These are phyloP conservation scores for Boletus edulis DNA, from an alignment of 768 basidiomycete species.

Conservation along the genomic window DNA sequence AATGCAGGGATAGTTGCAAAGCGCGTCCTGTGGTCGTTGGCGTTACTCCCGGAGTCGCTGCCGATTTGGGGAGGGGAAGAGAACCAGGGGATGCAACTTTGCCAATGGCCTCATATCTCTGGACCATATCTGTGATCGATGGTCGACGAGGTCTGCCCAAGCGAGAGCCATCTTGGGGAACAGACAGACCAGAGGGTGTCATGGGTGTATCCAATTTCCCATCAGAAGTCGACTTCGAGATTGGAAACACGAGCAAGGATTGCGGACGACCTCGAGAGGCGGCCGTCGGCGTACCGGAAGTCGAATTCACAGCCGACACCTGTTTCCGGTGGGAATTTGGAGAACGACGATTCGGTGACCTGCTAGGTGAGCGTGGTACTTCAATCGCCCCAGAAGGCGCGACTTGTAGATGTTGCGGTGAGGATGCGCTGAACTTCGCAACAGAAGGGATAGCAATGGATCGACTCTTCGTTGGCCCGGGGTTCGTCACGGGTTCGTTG, in stretches of 20 bases:
- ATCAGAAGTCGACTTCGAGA: slow-evolving; percentile 37
- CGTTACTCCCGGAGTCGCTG: slow-evolving; percentile 9
- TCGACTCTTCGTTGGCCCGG: slow-evolving; percentile 15
- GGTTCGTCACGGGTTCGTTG: slow-evolving; percentile 13
- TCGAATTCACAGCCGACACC: slow-evolving; percentile 24
- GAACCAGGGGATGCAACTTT: slow-evolving; percentile 30
- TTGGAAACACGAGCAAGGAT: slow-evolving; percentile 75
- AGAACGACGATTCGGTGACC: slow-evolving; percentile 28
- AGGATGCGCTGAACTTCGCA: slow-evolving; percentile 19
- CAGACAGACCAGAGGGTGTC: slow-evolving; percentile 39
- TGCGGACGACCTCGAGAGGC: slow-evolving; percentile 64
- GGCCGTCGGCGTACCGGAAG: slow-evolving; percentile 27
- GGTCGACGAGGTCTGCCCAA: slow-evolving; percentile 49
- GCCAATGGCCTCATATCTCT: slow-evolving; percentile 69
- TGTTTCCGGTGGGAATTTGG: slow-evolving; percentile 31
- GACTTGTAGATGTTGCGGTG: slow-evolving; percentile 26
- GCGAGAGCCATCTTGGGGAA: slow-evolving; percentile 48
- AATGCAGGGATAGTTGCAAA: slow-evolving; percentile 18
- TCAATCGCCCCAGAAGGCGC: slow-evolving; percentile 13
- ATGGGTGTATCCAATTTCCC: slow-evolving; percentile 35
- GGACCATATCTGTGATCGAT: slow-evolving; percentile 86
- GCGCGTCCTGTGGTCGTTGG: slow-evolving; percentile 20
- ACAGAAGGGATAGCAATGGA: slow-evolving; percentile 17
- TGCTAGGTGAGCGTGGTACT: slow-evolving; percentile 26
- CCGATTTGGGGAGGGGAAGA: slow-evolving; percentile 34